phyloP scores from a whole-genome alignment of 2,329 filamentous ascomycete species.

The Colletotrichum filicis region DNA sequence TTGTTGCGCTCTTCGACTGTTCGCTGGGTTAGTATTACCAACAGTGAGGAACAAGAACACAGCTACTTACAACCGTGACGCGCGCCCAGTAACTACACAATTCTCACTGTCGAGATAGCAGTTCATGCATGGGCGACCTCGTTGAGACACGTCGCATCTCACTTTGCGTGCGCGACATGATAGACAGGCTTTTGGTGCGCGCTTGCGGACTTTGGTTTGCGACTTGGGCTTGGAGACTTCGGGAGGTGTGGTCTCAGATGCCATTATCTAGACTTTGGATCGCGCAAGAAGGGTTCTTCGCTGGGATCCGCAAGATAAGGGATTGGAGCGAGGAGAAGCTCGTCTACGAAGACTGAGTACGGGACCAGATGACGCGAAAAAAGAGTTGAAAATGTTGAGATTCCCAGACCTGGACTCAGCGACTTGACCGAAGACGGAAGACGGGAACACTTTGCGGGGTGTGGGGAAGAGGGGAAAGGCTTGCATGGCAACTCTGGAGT shows the following conservation, averaged over 20 bases:
- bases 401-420: conserved; percentile 3
- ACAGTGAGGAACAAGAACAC: background rate
- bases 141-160: conserved; percentile 60
- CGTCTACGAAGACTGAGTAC: conserved; percentile 6
- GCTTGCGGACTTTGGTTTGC: conserved; percentile 52
- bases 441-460: conserved; percentile 37
- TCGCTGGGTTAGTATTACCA: background rate
- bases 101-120: conserved; percentile 62
- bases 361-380: conserved; percentile 29
- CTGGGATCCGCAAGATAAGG: background rate
- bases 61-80: conserved; percentile 50
- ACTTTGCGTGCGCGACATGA: conserved; percentile 64
- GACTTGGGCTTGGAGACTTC: conserved; percentile 44
- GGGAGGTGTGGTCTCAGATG: conserved; percentile 36
- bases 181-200: conserved; percentile 61
- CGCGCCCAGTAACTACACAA: conserved; percentile 52
- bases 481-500: conserved; percentile 14
- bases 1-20: conserved; percentile 43
- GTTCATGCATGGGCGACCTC: conserved; percentile 62
- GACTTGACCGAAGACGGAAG: conserved; percentile 29
- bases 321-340: conserved; percentile 24
- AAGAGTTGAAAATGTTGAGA: conserved; percentile 20
- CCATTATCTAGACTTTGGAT: conserved; percentile 14
- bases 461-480: conserved; percentile 37
- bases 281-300: background rate